phyloP scores from a whole-genome alignment of 139 green algal genomes.

The Chlamydomonas schloesseri region DNA sequence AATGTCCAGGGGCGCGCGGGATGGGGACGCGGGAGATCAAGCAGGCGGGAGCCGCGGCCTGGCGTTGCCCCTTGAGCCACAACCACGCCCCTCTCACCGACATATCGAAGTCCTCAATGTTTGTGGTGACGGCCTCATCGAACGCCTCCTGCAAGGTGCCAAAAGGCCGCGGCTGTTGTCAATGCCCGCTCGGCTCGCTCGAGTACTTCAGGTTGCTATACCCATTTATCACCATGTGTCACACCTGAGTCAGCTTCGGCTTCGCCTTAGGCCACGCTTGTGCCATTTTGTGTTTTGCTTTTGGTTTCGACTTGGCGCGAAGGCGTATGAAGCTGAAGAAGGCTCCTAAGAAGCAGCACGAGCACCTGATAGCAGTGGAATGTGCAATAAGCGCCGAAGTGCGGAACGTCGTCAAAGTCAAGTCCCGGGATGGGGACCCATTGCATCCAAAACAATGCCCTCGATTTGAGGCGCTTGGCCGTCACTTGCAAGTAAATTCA shows the following conservation, averaged over 20 bases:
- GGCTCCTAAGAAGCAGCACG: too few species aligned
- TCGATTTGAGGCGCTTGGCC: too few species aligned
- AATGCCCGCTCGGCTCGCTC: background rate
- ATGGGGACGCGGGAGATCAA: background rate
- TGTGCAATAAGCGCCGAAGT: too few species aligned
- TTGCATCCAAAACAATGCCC: too few species aligned
- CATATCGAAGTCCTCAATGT: slow-evolving; percentile 92
- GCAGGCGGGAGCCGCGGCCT: too few species aligned
- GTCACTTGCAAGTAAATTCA: too few species aligned
- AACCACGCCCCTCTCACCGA: slow-evolving; percentile 59
- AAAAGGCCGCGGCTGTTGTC: background rate
- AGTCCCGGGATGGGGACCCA: too few species aligned
- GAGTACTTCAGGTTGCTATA: background rate
- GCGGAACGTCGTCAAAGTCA: too few species aligned
- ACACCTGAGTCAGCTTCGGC: slow-evolving; percentile 47
- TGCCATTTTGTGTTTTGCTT: slow-evolving; percentile 28
- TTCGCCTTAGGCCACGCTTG: slow-evolving; percentile 54
- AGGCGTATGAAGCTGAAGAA: too few species aligned
- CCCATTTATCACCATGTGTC: background rate
- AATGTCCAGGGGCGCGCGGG: background rate
- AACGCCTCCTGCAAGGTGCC: slow-evolving; percentile 75
- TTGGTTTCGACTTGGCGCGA: too few species aligned
- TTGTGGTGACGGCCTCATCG: slow-evolving; percentile 83
- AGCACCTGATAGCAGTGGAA: too few species aligned
- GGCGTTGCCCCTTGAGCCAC: too few species aligned